Conservation (phyloP, 2,329 filamentous ascomycete species). For the Endothia cerciana region DNA sequence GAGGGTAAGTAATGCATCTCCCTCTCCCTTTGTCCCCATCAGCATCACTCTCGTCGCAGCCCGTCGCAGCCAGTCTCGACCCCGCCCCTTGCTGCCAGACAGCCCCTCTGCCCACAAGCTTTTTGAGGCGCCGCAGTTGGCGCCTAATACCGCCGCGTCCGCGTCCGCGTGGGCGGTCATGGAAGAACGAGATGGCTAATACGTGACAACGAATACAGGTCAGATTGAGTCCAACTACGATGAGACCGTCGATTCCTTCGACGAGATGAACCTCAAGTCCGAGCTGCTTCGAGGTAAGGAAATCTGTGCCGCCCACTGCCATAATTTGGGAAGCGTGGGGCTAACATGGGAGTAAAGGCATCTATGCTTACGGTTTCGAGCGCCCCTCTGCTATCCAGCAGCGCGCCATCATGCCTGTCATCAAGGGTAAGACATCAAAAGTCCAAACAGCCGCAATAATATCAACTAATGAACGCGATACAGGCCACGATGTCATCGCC, state of each 20-base stretch:
- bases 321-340: constrained; percentile 27
- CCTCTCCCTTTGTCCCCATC: constrained; percentile 16
- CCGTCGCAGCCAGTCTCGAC: constrained; percentile 25
- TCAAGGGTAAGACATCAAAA: constrained; percentile 77
- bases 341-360: constrained; percentile 57
- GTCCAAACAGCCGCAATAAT: neutral
- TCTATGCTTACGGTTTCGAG: constrained; percentile 99
- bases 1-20: constrained; percentile 70
- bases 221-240: constrained; percentile 99
- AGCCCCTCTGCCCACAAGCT: constrained; percentile 22
- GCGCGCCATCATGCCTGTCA: constrained; percentile 99
- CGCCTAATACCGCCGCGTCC: neutral
- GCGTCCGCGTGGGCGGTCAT: neutral
- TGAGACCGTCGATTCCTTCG: constrained; percentile 98
- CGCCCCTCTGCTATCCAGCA: constrained; percentile 99
- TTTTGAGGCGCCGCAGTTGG: constrained; percentile 7
- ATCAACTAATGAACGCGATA: constrained; percentile 28
- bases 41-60: neutral
- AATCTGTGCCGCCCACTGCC: constrained; percentile 30
- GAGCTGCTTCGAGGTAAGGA: constrained; percentile 90
- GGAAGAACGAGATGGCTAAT: constrained; percentile 22
- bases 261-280: constrained; percentile 94
- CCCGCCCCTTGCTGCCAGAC: constrained; percentile 17
- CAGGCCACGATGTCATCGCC: constrained; percentile 97
- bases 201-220: constrained; percentile 56